Evolutionary conservation across 164 flowering plant genomes (phyloP).

Genomic region (Macadamia tetraphylla): DNA sequence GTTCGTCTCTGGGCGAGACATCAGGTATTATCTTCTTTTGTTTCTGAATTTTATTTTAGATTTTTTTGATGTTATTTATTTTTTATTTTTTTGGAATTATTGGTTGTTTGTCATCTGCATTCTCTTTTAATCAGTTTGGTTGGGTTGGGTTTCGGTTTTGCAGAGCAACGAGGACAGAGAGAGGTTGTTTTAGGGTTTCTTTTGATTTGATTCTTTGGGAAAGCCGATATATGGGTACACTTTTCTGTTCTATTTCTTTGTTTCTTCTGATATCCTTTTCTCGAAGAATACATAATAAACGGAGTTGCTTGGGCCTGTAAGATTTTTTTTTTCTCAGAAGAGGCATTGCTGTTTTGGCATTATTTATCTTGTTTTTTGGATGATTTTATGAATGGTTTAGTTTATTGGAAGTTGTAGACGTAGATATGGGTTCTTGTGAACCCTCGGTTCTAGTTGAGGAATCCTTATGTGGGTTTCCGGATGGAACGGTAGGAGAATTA

Average conservation of each 20-base stretch:
- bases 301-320: not conserved
- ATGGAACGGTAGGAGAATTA: not conserved
- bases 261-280: not conserved
- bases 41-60: not conserved
- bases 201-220: not conserved
- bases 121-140: not conserved
- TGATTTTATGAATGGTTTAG: slow-evolving; percentile 6
- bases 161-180: not conserved
- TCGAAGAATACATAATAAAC: not conserved
- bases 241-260: not conserved
- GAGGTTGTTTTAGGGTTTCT: slow-evolving; percentile 14
- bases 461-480: slow-evolving; percentile 4
- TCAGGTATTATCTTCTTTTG: not conserved
- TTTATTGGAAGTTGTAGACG: not conserved
- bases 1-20: not conserved
- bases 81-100: no score
- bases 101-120: slow-evolving; percentile 3
- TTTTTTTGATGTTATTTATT: not conserved
- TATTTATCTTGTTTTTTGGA: not conserved
- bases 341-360: slow-evolving; percentile 7
- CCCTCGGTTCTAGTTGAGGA: slow-evolving; percentile 12
- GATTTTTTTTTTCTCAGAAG: slow-evolving; percentile 2
- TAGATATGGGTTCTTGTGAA: slow-evolving; percentile 28
- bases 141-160: slow-evolving; percentile 3
- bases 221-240: not conserved